phyloP scores from a whole-genome alignment of 768 basidiomycete species.

The Exsudoporus frostii region DNA sequence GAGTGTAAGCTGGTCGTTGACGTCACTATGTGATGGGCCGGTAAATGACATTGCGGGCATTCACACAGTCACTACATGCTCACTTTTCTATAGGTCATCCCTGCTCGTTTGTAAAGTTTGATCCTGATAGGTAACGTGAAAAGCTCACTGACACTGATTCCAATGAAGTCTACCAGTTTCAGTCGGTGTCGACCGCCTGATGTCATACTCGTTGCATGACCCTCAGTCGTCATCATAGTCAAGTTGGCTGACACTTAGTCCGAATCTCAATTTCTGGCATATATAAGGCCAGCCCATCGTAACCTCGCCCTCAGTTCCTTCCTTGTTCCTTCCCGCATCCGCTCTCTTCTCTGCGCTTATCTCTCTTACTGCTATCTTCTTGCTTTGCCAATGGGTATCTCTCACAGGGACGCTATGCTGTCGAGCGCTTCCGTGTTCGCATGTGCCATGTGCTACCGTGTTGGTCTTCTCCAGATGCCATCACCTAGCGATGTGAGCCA shows the following conservation, averaged over 20 bases:
- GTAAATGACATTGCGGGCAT: neutral
- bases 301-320: neutral
- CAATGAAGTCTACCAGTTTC: neutral
- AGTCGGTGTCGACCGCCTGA: neutral
- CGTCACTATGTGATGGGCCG: neutral
- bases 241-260: neutral
- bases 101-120: neutral
- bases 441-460: neutral
- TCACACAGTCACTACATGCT: neutral
- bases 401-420: neutral
- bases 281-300: conserved; percentile 2
- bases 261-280: neutral
- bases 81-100: neutral
- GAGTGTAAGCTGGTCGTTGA: conserved; percentile 6
- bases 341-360: neutral
- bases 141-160: neutral
- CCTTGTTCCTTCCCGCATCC: neutral
- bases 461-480: neutral
- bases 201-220: neutral
- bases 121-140: neutral
- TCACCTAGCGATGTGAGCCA: neutral
- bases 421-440: neutral
- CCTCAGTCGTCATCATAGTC: neutral
- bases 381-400: conserved; percentile 2
- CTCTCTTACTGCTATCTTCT: neutral